Base-by-base conservation (phyloP, 306 rosid genomes). In the Dalbergia cochinchinensis region DNA sequence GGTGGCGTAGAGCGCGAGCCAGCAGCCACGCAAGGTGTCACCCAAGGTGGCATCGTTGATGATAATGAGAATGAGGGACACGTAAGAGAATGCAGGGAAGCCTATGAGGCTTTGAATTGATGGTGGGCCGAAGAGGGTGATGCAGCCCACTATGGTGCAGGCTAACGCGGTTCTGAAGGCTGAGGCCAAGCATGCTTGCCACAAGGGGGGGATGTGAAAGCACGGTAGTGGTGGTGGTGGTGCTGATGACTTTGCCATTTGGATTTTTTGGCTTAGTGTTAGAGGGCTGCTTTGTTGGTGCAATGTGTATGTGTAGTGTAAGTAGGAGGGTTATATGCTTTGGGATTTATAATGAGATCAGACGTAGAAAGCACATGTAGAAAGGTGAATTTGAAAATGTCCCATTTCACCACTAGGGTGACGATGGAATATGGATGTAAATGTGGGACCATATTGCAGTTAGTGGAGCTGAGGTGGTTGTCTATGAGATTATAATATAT, bases 61-160 rank as follows among this genome's bases (percentile, higher is more conserved):
- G 59, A 71, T 85, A 8, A 91, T 55, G 79, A 91, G 90, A 15
- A 91, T 84, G 4, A 81, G 90, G 0, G 92, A 81, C n/a, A 87
- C 90, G 48, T 89, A 93, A 0, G 97, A 91, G 82, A 91, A 90
- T 20, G 98, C 92, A 0, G 93, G 94, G 69, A 91, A 91, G 34
- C 90, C 48, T 33, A 84, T 63, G 19, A 84, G 84, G 80, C 12
- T 60, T 7, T 51, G 86, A 68, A 93, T 57, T 15, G 83, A 71
- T 15, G 64, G 44, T 2, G 96, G 96, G 4, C 86, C 90, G n/a
- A 82, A 89, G 12, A 93, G 85, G 59, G 90, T 89, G 48, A 77
- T 31, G 11, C 58, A 67, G 13, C 88, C 94, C 8, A 91, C 94
- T 54, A 89, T 73, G 41, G 83, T 74, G 88, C 97, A 89, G 0